These are phyloP conservation scores for Galeopsis tetrahit DNA, from an alignment of 257 asterid species.

Conservation along the genomic window DNA sequence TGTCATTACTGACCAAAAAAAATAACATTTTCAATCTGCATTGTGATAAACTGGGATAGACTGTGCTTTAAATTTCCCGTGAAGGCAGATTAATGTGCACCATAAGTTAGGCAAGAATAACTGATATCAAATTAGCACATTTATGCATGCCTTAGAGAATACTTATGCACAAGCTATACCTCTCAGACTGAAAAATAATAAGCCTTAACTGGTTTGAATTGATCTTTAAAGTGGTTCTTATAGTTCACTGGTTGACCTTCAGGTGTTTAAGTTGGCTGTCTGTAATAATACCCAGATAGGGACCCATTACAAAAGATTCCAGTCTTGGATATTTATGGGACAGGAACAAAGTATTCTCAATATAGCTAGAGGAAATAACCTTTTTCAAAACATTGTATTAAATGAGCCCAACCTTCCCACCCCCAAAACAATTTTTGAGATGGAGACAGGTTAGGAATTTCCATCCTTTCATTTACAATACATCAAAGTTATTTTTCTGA, in stretches of 20 bases:
- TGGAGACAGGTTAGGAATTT: neutral
- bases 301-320: neutral
- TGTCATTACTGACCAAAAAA: neutral
- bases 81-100: neutral
- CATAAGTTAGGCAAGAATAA: constrained; percentile 9
- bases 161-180: constrained; percentile 12
- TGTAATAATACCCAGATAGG: neutral
- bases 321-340: neutral
- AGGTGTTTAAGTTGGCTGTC: neutral
- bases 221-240: neutral
- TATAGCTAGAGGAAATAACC: no score
- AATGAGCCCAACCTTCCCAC: constrained; percentile 1
- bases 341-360: neutral
- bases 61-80: neutral
- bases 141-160: neutral
- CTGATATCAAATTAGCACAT: constrained; percentile 21
- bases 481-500: neutral
- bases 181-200: constrained; percentile 16
- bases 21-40: neutral
- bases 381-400: neutral
- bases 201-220: constrained; percentile 10
- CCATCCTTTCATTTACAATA: constrained; percentile 13
- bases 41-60: constrained; percentile 22
- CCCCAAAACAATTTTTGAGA: neutral
- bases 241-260: constrained; percentile 12